These are phyloP conservation scores for Kwoniella sp. DNA, from an alignment of 768 basidiomycete genomes.

Conservation along the genomic window DNA sequence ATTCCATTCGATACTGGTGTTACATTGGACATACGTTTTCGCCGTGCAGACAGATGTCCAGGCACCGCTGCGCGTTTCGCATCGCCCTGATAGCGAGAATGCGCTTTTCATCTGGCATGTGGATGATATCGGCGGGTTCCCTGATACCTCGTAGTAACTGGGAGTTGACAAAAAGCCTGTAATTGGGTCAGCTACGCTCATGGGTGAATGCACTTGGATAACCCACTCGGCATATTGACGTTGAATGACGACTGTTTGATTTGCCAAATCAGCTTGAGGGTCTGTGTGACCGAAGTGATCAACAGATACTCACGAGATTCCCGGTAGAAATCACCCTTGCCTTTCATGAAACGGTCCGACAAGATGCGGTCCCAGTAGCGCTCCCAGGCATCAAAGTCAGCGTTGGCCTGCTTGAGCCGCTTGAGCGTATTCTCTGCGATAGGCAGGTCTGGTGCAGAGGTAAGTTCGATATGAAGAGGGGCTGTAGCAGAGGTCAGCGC, in stretches of 20 bases:
- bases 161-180: slow-evolving; percentile 48
- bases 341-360: slow-evolving; percentile 53
- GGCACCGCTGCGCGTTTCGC: slow-evolving; percentile 68
- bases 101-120: slow-evolving; percentile 72
- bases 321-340: slow-evolving; percentile 74
- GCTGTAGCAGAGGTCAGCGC: slow-evolving; percentile 52
- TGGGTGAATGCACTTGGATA: slow-evolving; percentile 68
- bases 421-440: slow-evolving; percentile 70
- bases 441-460: slow-evolving; percentile 65
- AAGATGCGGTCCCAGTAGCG: slow-evolving; percentile 49
- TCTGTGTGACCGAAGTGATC: not conserved
- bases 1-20: slow-evolving; percentile 48
- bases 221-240: slow-evolving; percentile 53
- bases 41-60: slow-evolving; percentile 75
- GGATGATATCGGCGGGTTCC: slow-evolving; percentile 77
- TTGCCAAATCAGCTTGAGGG: not conserved
- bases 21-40: slow-evolving; percentile 38
- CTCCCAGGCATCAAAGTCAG: slow-evolving; percentile 75
- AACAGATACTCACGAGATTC: slow-evolving; percentile 55
- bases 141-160: slow-evolving; percentile 57
- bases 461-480: slow-evolving; percentile 72
- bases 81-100: slow-evolving; percentile 79
- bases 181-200: slow-evolving; percentile 62
- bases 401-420: slow-evolving; percentile 67
- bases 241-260: slow-evolving; percentile 63